phyloP scores from a whole-genome alignment of 108 stramenopile species.

The Stephanodiscus minutulus region DNA sequence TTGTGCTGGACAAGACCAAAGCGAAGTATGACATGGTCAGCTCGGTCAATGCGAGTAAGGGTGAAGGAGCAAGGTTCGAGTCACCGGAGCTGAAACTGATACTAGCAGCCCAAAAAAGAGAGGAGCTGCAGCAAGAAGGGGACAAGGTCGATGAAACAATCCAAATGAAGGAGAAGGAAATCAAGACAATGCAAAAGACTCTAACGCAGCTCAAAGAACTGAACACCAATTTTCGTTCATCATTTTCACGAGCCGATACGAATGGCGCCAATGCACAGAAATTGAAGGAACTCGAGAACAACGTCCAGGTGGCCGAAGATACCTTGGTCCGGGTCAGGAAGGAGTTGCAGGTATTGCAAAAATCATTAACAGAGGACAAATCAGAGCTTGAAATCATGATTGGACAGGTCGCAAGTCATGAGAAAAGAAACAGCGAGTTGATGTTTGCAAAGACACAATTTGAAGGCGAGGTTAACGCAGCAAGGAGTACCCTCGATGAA shows the following conservation, averaged over 20 bases:
- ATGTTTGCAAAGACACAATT: constrained; percentile 25
- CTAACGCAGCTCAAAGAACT: constrained; percentile 21
- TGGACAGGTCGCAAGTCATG: constrained; percentile 43
- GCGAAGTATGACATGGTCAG: constrained; percentile 69
- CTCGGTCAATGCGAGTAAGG: constrained; percentile 21
- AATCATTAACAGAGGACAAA: constrained; percentile 21
- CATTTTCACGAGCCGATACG: constrained; percentile 44
- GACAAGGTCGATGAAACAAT: constrained; percentile 82
- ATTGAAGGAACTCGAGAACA: constrained; percentile 57
- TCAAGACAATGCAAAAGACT: constrained; percentile 34
- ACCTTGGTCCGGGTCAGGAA: constrained; percentile 63
- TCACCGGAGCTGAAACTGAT: constrained; percentile 85
- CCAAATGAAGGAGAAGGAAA: constrained; percentile 45
- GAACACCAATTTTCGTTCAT: constrained; percentile 31
- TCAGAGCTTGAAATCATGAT: constrained; percentile 9
- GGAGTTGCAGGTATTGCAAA: constrained; percentile 57
- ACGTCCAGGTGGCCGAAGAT: constrained; percentile 56
- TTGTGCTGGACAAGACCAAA: constrained; percentile 62
- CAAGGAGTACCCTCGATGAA: constrained; percentile 33
- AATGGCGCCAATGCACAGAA: constrained; percentile 48
- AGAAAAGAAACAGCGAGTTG: constrained; percentile 40
- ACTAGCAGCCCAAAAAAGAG: constrained; percentile 80
- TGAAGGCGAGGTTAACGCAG: constrained; percentile 18
- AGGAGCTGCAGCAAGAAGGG: constrained; percentile 85
- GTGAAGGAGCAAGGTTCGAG: constrained; percentile 50